Base-by-base conservation (phyloP, 129 eudicot species). In the Lactuca saligna region DNA sequence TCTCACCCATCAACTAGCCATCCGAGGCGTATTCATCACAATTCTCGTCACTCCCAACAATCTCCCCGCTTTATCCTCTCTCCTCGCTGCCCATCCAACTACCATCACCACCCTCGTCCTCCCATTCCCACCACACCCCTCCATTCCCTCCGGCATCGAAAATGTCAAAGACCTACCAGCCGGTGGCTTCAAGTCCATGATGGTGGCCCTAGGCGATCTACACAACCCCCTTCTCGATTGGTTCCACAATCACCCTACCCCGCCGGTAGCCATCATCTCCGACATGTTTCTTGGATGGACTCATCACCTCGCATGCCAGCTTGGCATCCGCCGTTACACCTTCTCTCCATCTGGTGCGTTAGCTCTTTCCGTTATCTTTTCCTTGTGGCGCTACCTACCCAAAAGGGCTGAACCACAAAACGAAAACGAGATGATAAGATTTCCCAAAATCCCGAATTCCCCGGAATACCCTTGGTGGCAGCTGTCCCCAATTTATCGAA, bases 231-330 rank as follows among this genome's bases (percentile, higher is more conserved):
- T 85, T 6, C 17, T 66, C 13, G 15, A 66, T 7, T 88, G 96
- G 96, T 78, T 83, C 72, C 49, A 25, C 5, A 35, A 15, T 70
- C 86, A 88, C 76, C 87, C 82, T 4, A 68, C 85, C 9, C 96
- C 96, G 29, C 91, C 91, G 8, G 54, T 12, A 3, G 91, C 91
- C 5, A 83, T 88, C 8, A 11, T 88, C 14, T 85, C 85, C 50
- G 91, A 88, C 75, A 77, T 85, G 69, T 88, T 88, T 68, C 59
- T 83, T 2, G 96, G 91, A 0, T 88, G 88, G 88, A 83, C 89
- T 15, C 68, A 79, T 61, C 68, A 7, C 2, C 81, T 85, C 15
- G 87, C 89, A 51, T 0, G 15, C 32, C 74, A 73, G 46, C 72
- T 88, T 13, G 75, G 84, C 8, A 76, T 88, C 55, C 85, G 69